phyloP scores from a whole-genome alignment of 768 basidiomycete species.

The Boletales sp. region DNA sequence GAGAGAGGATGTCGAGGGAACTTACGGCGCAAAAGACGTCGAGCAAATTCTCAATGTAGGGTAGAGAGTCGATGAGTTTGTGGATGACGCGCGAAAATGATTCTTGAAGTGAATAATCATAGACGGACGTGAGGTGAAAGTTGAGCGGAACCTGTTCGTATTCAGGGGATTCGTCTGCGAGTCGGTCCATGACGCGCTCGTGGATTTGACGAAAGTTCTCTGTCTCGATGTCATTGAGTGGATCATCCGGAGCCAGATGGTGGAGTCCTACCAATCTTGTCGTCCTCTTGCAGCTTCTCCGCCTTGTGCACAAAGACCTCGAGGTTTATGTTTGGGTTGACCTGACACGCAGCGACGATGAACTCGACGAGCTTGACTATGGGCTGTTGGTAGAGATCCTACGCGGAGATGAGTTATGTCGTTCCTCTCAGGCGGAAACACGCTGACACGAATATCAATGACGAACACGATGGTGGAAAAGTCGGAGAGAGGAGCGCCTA shows the following conservation, averaged over 20 bases:
- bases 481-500: slow-evolving; percentile 69
- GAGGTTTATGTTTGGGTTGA: slow-evolving; percentile 73
- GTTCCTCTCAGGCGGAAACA: neutral
- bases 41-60: slow-evolving; percentile 82
- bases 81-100: slow-evolving; percentile 90
- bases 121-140: slow-evolving; percentile 90
- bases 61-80: slow-evolving; percentile 79
- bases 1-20: neutral
- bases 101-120: slow-evolving; percentile 88
- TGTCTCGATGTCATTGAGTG: slow-evolving; percentile 28
- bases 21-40: slow-evolving; percentile 80
- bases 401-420: slow-evolving; percentile 2
- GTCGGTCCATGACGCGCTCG: slow-evolving; percentile 78
- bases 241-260: neutral
- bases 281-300: slow-evolving; percentile 87
- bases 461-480: slow-evolving; percentile 90
- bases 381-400: slow-evolving; percentile 84
- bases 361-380: slow-evolving; percentile 80
- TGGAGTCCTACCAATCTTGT: slow-evolving; percentile 70
- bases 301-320: slow-evolving; percentile 97
- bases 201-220: slow-evolving; percentile 93
- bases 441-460: slow-evolving; percentile 84
- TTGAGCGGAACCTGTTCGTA: slow-evolving; percentile 77
- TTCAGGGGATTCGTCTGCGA: slow-evolving; percentile 71
- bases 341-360: slow-evolving; percentile 69